These are phyloP conservation scores for Salix koriyanagi DNA, from an alignment of 345 rosid genomes.

Conservation along the genomic window DNA sequence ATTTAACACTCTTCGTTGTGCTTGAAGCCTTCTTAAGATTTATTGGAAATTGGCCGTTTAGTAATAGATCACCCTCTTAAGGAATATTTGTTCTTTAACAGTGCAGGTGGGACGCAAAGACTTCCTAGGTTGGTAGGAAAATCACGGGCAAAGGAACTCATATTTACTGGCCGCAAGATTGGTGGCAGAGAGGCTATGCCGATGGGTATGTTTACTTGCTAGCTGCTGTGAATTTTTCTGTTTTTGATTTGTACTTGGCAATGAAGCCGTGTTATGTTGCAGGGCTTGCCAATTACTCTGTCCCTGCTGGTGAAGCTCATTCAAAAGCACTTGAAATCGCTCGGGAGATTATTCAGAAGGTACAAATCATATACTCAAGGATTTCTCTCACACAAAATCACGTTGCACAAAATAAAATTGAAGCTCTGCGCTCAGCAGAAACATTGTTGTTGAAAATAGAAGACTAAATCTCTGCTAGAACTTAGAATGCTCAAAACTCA, in stretches of 20 bases:
- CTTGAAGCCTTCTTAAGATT: background rate
- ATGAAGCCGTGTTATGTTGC: constrained; percentile 6
- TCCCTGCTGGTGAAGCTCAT: constrained; percentile 66
- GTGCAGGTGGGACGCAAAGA: constrained; percentile 92
- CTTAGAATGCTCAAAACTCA: background rate
- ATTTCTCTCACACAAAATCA: background rate
- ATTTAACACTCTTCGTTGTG: background rate
- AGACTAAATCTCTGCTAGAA: background rate
- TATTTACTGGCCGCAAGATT: constrained; percentile 74
- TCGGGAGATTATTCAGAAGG: constrained; percentile 75
- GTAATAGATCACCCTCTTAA: constrained; percentile 6
- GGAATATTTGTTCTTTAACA: constrained; percentile 29
- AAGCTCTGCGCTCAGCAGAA: background rate
- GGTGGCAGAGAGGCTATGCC: constrained; percentile 63
- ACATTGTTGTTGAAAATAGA: background rate
- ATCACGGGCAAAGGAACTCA: constrained; percentile 75
- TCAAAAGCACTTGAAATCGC: constrained; percentile 80
- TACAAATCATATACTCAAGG: constrained; percentile 8
- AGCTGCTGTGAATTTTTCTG: background rate
- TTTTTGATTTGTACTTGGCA: background rate
- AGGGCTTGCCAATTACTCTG: constrained; percentile 78
- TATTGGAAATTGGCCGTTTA: background rate
- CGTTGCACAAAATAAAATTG: background rate
- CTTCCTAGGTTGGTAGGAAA: constrained; percentile 85
- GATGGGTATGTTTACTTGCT: constrained; percentile 40